Evolutionary conservation across 2,329 filamentous ascomycete genomes (phyloP), one percentile per base, ranked within the genome.

Genomic region (Trichophyton simii): DNA sequence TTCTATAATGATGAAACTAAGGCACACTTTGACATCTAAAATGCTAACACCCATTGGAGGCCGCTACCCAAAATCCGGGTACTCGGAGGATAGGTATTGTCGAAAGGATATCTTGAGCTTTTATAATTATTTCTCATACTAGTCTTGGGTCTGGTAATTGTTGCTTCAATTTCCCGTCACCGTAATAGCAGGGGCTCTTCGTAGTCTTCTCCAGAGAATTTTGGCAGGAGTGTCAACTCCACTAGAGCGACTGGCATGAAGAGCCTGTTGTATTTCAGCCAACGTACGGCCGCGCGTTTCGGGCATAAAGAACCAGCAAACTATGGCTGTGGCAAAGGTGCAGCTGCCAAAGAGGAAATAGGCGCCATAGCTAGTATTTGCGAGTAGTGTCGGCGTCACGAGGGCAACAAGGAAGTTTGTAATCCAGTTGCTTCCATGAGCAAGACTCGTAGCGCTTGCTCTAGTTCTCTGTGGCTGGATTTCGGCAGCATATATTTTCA

Each of bases 401-500:
- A 79, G 69, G 5, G 77, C 77, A 1, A 79, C 77, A 1, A 79
- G 63, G 63, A 74, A 78, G 62, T 77, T 78, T 1, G 72, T 69
- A 3, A 72, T 65, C 74, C 80, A 83, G 57, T 82, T 82, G 15
- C 77, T 74, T 2, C 80, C 78, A 65, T 80, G 75, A 0, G 79
- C 80, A 3, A 83, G 65, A 60, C 77, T 79, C 11, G 78, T 82
- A 3, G 81, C 82, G 0, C 78, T 77, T 0, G 81, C 82, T 3
- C 83, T 74, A 0, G 81, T 84, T 44, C 77, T 72, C 2, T 76
- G 73, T 0, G 81, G 81, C 64, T 84, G 82, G 42, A 84, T 84
- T 70, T 85, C 83, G 7, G 77, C 76, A 0, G 79, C 77, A 62
- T 83, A 85, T 5, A 85, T 79, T 63, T 80, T 81, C 57, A 80